phyloP scores from a whole-genome alignment of 495 filamentous ascomycete genomes.

The Trichoderma reesei region DNA sequence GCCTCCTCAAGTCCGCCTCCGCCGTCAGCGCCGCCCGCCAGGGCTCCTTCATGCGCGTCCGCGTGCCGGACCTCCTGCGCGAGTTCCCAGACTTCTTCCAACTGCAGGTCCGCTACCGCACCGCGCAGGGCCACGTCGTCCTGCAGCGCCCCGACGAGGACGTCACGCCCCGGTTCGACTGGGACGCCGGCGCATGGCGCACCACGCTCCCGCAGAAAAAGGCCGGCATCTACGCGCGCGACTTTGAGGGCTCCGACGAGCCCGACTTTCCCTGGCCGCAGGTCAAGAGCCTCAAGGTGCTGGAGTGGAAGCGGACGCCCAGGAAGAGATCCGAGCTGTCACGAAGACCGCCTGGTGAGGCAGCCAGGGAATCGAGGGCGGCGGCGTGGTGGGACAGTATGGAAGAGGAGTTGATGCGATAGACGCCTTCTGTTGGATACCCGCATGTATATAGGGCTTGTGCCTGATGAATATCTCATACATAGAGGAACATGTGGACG shows the following conservation, averaged over 20 bases:
- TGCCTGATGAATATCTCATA: neutral
- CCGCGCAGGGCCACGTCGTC: slow-evolving; percentile 20
- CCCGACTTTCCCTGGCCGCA: slow-evolving; percentile 7
- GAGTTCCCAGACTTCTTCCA: slow-evolving; percentile 44
- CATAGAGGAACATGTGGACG: neutral
- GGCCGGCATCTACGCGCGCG: neutral
- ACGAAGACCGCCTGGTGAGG: neutral
- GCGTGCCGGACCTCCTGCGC: slow-evolving; percentile 34
- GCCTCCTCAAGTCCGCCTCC: slow-evolving; percentile 17
- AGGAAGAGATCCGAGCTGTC: neutral
- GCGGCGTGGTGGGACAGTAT: slow-evolving; percentile 4
- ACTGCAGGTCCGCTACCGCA: slow-evolving; percentile 23
- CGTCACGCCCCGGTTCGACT: neutral
- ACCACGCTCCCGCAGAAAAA: slow-evolving; percentile 14
- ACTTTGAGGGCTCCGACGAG: neutral
- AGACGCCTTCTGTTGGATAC: neutral
- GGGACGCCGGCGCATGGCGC: neutral
- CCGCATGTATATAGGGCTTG: neutral
- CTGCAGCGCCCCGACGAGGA: slow-evolving; percentile 15
- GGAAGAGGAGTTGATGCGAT: slow-evolving; percentile 6
- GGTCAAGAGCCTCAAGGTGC: neutral
- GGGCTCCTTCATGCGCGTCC: slow-evolving; percentile 13
- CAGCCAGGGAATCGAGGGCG: neutral
- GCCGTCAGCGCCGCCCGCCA: neutral
- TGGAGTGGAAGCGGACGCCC: neutral